These are phyloP conservation scores for Ophiostoma perfectum DNA, from an alignment of 2,329 filamentous ascomycete genomes.

Conservation along the genomic window DNA sequence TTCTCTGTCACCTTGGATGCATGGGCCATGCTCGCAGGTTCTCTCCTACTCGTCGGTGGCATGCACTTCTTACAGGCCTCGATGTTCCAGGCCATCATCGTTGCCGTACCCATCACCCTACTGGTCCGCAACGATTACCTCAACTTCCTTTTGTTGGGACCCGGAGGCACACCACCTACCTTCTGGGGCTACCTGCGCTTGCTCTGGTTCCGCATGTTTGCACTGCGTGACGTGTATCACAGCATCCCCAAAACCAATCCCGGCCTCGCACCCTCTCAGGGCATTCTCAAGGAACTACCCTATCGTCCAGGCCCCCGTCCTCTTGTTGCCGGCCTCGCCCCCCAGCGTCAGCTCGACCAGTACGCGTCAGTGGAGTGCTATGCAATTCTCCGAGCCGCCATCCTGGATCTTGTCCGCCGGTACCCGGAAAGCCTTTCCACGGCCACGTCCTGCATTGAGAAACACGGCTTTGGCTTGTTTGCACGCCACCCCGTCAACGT, in stretches of 20 bases:
- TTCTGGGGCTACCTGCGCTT: slow-evolving; percentile 67
- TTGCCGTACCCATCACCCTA: slow-evolving; percentile 44
- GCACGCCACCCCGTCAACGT: slow-evolving; percentile 59
- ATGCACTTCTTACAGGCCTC: slow-evolving; percentile 48
- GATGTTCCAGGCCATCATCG: slow-evolving; percentile 46
- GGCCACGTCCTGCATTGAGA: slow-evolving; percentile 72
- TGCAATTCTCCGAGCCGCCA: slow-evolving; percentile 46
- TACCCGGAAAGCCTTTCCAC: slow-evolving; percentile 49
- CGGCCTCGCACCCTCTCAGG: slow-evolving; percentile 47
- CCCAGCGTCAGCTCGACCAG: slow-evolving; percentile 73
- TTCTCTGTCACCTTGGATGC: slow-evolving; percentile 51
- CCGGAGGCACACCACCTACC: slow-evolving; percentile 73
- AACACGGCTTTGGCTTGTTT: slow-evolving; percentile 73
- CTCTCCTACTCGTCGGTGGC: slow-evolving; percentile 44
- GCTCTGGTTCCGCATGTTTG: slow-evolving; percentile 67
- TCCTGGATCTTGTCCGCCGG: slow-evolving; percentile 44
- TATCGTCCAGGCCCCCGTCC: slow-evolving; percentile 60
- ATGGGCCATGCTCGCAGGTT: slow-evolving; percentile 42
- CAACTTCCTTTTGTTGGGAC: slow-evolving; percentile 70
- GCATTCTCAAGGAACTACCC: slow-evolving; percentile 57
- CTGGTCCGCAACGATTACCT: slow-evolving; percentile 65
- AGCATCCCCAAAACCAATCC: slow-evolving; percentile 49
- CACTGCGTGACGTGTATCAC: slow-evolving; percentile 62
- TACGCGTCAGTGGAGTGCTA: slow-evolving; percentile 51
- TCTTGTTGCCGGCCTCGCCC: slow-evolving; percentile 67